Evolutionary conservation across 106 monocot species (phyloP), one percentile per base, ranked within the genome.

Genomic region (Dendrobium huoshanense): DNA sequence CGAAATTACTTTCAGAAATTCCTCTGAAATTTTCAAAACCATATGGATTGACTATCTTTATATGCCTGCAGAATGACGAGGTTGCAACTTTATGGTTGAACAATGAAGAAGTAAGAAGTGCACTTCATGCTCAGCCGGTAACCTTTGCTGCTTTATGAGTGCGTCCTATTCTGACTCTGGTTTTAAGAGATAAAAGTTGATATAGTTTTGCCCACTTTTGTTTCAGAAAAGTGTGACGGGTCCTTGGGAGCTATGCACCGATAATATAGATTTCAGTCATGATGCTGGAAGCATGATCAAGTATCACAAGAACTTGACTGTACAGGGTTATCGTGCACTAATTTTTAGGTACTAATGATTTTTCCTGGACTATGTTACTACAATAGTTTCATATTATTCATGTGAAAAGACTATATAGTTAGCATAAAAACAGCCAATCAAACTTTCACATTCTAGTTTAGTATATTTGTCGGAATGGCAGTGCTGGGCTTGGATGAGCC

Each of bases 251-350:
- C 73, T 97, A 49, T 92, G 92, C 72, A 92, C 92, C 16, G 78
- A 75, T 20, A 88, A 74, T 8, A 83, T 97, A 47, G 20, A 81
- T 4, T 94, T 89, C 77, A 0, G 67, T 79, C 94, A 94, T 77
- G 94, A 97, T 87, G 87, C 92, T 85, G 94, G 97, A 77, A 92
- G 94, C 80, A 94, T 94, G 94, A 97, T 97, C 27, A 82, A 81
- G 56, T 97, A 94, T 84, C 96, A 97, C 84, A 92, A 78, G 79
- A 88, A 94, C 73, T 90, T 94, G 20, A 94, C 89, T 43, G 13
- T 58, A 1, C 73, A 81, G 55, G 94, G 90, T 61, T 97, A 97
- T 68, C 92, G 88, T 81, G 92, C 85, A 67, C 83, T 97, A 29
- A 92, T 97, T 72, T 97, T 82, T 78, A 97, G 96, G 96, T 96